These are phyloP conservation scores for Evansstolkia leycettana DNA, from an alignment of 495 filamentous ascomycete genomes.

Conservation along the genomic window DNA sequence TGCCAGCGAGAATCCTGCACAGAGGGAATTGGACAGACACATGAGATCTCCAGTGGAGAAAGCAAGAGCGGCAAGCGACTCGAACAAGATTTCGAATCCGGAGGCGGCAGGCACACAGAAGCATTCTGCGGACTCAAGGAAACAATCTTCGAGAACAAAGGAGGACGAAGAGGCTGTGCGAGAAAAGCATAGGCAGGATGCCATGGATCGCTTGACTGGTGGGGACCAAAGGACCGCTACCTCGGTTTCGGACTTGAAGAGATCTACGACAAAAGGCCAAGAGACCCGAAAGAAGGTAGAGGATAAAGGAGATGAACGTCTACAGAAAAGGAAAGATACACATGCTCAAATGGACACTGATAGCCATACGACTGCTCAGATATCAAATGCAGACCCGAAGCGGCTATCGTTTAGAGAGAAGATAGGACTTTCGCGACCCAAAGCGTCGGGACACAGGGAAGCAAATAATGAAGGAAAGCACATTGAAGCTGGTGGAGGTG, in stretches of 20 bases:
- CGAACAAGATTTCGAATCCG: conserved; percentile 21
- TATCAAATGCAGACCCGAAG: conserved; percentile 8
- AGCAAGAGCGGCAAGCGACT: conserved; percentile 1
- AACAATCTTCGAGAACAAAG: too few species aligned
- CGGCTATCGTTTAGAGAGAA: conserved; percentile 8
- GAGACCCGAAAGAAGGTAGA: conserved; percentile 1
- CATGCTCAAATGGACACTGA: conserved; percentile 1
- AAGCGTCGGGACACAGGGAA: conserved; percentile 5
- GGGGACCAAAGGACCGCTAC: conserved; percentile 8
- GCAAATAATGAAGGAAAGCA: conserved; percentile 6
- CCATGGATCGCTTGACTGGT: conserved; percentile 27
- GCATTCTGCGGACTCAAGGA: too few species aligned
- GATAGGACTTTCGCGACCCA: conserved; percentile 12
- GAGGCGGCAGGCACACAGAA: conserved; percentile 7
- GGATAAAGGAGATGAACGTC: background rate
- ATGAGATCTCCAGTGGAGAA: too few species aligned
- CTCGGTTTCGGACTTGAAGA: conserved; percentile 10
- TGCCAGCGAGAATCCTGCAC: too few species aligned
- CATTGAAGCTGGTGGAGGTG: conserved; percentile 27
- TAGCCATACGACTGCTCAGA: too few species aligned
- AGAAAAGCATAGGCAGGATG: conserved; percentile 24
- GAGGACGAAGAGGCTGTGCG: conserved; percentile 9
- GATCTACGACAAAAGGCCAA: conserved; percentile 4
- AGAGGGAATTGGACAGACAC: too few species aligned
- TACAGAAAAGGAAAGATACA: background rate